Percentiles rank a stretch among this genome's conserved stretches.
Evolutionary conservation across 257 asterid genomes (phyloP).

Genomic region (Vinca minor): DNA sequence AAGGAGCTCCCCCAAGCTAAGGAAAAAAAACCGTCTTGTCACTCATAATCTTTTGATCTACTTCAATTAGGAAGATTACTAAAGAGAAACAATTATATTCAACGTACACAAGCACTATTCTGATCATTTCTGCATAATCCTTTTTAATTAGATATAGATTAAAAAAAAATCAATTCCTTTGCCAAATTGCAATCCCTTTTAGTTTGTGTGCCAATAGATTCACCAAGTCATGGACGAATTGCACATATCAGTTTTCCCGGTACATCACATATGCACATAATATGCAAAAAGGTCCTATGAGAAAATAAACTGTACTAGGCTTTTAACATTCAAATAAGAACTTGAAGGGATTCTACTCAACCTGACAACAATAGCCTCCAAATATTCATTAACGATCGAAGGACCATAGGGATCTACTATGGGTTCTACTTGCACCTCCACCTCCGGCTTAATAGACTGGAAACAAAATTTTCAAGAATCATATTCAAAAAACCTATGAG

Average conservation of each 20-base stretch:
- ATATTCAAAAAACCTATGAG: slow-evolving; percentile 14
- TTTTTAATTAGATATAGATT: neutral
- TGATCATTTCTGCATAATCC: neutral
- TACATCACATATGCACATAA: neutral
- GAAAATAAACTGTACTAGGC: neutral
- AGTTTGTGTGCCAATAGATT: neutral
- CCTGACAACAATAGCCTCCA: slow-evolving; percentile 96
- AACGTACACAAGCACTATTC: no score
- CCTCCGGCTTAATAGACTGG: slow-evolving; percentile 70
- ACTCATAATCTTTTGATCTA: neutral
- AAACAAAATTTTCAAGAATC: slow-evolving; percentile 15
- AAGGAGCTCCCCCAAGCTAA: neutral
- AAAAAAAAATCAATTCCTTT: neutral
- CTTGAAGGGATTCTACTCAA: slow-evolving; percentile 12
- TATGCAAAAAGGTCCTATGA: neutral
- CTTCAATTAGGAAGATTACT: neutral
- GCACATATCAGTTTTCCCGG: neutral
- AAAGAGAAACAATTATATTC: neutral
- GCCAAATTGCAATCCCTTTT: neutral
- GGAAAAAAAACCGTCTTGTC: neutral
- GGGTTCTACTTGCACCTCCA: slow-evolving; percentile 69
- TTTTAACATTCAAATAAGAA: neutral
- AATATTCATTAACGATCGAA: slow-evolving; percentile 56
- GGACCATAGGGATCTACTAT: slow-evolving; percentile 90
- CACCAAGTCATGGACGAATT: neutral